Base-by-base conservation (phyloP, 441 rosid genomes). In the Brassica balearica region DNA sequence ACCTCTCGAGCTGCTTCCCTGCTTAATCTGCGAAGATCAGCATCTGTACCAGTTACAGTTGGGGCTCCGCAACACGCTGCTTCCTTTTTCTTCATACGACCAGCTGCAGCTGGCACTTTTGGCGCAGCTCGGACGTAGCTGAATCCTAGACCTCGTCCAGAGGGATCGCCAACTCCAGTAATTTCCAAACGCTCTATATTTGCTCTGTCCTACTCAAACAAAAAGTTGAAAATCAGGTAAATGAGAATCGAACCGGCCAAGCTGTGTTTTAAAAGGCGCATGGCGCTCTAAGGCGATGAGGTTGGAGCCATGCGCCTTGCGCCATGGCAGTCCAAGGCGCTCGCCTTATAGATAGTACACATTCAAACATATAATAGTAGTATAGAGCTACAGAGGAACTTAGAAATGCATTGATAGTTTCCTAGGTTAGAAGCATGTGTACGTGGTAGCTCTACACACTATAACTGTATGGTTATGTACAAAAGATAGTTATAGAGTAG, bases 1-100 rank as follows among this genome's bases (percentile, higher is more conserved):
- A 96, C 98, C 95, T 94, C 99, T 74, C 98, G 87, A 78, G 98
- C 99, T 77, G 98, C 99, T 85, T 96, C 99, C 99, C 92, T 92
- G 87, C 98, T 96, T 83, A 96, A 82, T 84, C 99, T 89, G 59
- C 98, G 98, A 74, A 94, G 93, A 85, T 94, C 99, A 78, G 98
- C 97, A 92, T 96, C 99, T 66, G 98, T 94, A 71, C 99, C 98
- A 69, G 99, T 92, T 56, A 96, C 97, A 59, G 92, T 91, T 72
- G 99, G 83, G 80, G 93, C 96, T 80, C 94, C 96, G 66, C 94
- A 89, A 82, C 83, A 79, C 51, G 92, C 92, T 76, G 93, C 92
- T 75, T 93, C 88, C 80, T 94, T 96, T 86, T 91, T 96, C 84
- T 91, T 96, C 64, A 82, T 74, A 83, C 85, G 68, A 71, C 97